Base-by-base conservation (phyloP, 2,329 filamentous ascomycete species). In the Fusarium irregulare region DNA sequence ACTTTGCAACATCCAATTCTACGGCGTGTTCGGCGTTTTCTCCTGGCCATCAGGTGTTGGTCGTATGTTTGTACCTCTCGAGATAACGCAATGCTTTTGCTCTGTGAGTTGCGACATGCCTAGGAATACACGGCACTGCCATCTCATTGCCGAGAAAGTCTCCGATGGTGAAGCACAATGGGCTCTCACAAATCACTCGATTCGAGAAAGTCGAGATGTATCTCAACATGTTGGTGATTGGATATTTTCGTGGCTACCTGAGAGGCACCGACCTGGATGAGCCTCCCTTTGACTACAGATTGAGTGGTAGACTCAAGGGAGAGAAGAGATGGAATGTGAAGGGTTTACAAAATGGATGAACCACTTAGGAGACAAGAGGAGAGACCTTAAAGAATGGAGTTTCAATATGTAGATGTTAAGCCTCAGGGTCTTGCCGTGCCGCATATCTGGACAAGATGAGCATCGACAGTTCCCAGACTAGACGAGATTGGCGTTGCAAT, bases 21-120 rank as follows among this genome's bases (percentile, higher is more conserved):
- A 57, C 54, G 47, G 50, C 60, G 66, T 62, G 25, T 16, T 25
- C 41, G 47, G 46, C 12, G 12, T 41, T 37, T 53, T 70, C 23
- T 60, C 65, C 59, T 66, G 66, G 59, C 64, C 49, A 55, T 74
- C 61, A 72, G 56, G 41, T 64, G 71, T 45, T 71, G 44, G 56
- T 72, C 67, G 67, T n/a, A 37, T 12, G 72, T 62, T 74, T 45
- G 44, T 12, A 34, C 27, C 48, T 46, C 42, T 57, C 42, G 46
- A 60, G 41, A 49, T 34, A 20, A n/a, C 30, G 50, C 20, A 40
- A 28, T 42, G n/a, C 13, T 47, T 20, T 60, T 37, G 44, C 34
- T 20, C 27, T 32, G 9, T 56, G 49, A 28, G 49, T 20, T 28
- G 49, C n/a, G 40, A 61, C 14, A 16, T 42, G 20, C 18, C 7